phyloP scores from a whole-genome alignment of 306 rosid species.

The Rosa multiflora region DNA sequence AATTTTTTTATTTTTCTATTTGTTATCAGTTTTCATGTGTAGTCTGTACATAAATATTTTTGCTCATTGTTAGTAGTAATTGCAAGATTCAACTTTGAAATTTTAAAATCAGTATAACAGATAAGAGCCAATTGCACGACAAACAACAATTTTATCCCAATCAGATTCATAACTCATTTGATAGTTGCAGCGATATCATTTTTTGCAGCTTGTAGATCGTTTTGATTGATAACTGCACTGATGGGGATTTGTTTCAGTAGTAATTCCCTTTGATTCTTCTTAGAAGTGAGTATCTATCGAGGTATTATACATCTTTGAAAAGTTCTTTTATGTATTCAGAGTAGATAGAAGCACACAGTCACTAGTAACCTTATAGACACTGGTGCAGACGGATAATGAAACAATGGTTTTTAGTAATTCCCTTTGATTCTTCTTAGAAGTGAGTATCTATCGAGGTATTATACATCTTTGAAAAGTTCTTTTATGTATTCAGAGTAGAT shows the following conservation, averaged over 20 bases:
- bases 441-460: background rate
- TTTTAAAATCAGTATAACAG: background rate
- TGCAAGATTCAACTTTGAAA: background rate
- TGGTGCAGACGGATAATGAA: background rate
- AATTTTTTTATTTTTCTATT: background rate
- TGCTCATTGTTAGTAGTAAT: background rate
- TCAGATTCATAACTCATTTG: background rate
- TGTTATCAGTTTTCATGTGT: background rate
- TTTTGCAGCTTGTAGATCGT: background rate
- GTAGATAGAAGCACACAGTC: background rate
- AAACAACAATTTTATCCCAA: background rate
- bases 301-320: background rate
- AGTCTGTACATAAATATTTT: background rate
- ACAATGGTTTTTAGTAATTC: background rate
- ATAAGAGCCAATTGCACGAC: background rate
- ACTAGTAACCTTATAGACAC: too few species aligned
- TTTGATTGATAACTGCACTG: background rate
- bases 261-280: background rate
- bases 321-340: background rate
- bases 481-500: background rate
- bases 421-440: background rate
- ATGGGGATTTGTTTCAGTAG: background rate
- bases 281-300: background rate
- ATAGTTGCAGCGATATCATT: background rate
- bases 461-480: background rate